Base-by-base conservation (phyloP, 306 rosid genomes). In the Quillaja saponaria region DNA sequence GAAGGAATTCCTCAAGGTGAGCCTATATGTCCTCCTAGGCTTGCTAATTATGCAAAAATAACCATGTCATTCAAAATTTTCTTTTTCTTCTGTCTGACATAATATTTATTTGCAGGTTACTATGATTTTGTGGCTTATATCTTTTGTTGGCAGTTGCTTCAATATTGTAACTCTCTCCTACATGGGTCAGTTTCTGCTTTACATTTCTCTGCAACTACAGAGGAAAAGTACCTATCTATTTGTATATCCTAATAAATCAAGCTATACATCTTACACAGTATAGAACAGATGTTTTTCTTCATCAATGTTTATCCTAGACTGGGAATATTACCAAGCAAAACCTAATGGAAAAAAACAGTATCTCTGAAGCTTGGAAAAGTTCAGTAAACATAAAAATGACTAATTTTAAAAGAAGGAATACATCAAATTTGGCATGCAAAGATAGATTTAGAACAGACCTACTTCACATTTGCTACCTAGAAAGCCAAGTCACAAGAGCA, bases 1-100 rank as follows among this genome's bases (percentile, higher is more conserved):
- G 7, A 78, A 71, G 67, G 67, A 40, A 49, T 81, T 83, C 63
- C 21, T 86, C 14, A 16, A 61, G 85, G 94, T 86, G 38, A 52
- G 14, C 37, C 62, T 70, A 69, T 45, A 9, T 14, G 50, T 53
- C 63, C 73, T 70, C 52, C 39, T 34, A 62, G 17, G 19, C 65
- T 58, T 61, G 48, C 49, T 58, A 67, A 8, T 13, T 49, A 46
- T 66, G 55, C 14, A 55, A 10, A 55, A 10, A 41, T 28, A 20
- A 31, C 10, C 37, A 5, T 66, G 34, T 40, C 75, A 60, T 63
- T 61, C 51, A 49, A 46, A 39, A 8, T 12, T 39, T 12, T 39
- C 13, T 39, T 39, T 39, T 39, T 39, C 44, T 50, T 74, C 41
- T 52, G 34, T 11, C 44, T 82, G 56, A 80, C 54, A 58, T 31